Evolutionary conservation across 129 eudicot species (phyloP), one percentile per base, ranked within the genome.

Genomic region (Ambrosia trifida): DNA sequence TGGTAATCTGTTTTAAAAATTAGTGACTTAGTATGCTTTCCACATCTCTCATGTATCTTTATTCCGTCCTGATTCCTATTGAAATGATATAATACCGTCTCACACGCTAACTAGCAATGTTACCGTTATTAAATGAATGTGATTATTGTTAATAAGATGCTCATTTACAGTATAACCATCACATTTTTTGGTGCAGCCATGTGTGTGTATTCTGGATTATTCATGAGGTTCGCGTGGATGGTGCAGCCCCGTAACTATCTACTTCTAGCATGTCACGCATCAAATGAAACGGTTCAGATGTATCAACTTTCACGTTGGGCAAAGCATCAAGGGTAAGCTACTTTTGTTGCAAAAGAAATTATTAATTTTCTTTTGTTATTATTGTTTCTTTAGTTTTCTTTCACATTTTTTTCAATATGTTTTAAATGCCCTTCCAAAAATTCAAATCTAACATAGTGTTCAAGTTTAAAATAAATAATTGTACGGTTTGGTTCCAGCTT

Each of bases 211-310:
- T 90, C 95, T 45, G 95, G 66, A 38, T 72, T 90, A 70, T 90
- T 87, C 81, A 90, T 90, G 96, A 87, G 96, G 84, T 90, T 90
- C 81, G 89, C 95, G 2, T 90, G 96, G 96, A 85, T 90, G 96
- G 96, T 90, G 33, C 88, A 87, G 67, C 96, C 96, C 20, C 95
- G 95, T 75, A 90, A 87, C 74, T 85, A 87, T 79, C 70, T 90
- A 17, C 86, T 90, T 76, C 79, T 90, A 45, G 87, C 88, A 47
- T 87, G 95, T 71, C 96, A 90, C 79, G 96, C 91, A 54, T 90
- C 95, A 40, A 87, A 90, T 72, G 96, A 89, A 79, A 20, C 88
- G 7, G 96, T 89, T 80, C 96, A 89, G 69, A 80, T 89, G 60
- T 89, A 79, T 78, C 96, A 86, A 58, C 43, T 89, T 64, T 89